These are phyloP conservation scores for Silene coronaria DNA, from an alignment of 179 eudicot species.

Conservation along the genomic window DNA sequence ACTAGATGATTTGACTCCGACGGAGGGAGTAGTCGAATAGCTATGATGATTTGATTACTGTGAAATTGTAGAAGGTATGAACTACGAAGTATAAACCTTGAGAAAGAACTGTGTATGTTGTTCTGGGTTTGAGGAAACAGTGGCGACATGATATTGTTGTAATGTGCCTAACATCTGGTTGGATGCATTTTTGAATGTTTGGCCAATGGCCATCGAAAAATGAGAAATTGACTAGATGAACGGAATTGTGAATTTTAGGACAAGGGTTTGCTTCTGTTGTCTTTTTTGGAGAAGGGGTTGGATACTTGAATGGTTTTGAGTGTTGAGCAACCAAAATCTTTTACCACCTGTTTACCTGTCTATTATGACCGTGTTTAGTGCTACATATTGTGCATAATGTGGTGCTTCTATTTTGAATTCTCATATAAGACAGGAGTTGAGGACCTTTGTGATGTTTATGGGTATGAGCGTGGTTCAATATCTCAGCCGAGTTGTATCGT, in stretches of 20 bases:
- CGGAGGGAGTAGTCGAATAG: not conserved
- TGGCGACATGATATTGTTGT: not conserved
- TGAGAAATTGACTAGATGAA: not conserved
- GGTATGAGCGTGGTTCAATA: too few relatives aligned
- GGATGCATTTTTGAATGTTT: not conserved
- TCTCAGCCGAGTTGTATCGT: too few relatives aligned
- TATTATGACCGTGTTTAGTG: not conserved
- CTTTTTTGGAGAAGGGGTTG: not conserved
- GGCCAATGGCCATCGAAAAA: not conserved
- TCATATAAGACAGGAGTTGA: not conserved
- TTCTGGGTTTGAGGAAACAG: not conserved
- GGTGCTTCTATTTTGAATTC: not conserved
- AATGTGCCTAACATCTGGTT: not conserved
- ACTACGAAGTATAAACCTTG: not conserved
- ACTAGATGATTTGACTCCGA: too few relatives aligned
- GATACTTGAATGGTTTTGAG: not conserved
- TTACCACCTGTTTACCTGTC: not conserved
- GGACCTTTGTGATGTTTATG: not conserved
- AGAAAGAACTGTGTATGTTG: not conserved
- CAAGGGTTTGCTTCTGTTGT: not conserved
- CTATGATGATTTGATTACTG: conserved; percentile 1
- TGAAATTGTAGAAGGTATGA: not conserved
- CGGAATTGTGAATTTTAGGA: not conserved
- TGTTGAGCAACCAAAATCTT: not conserved
- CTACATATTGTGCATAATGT: too few relatives aligned